phyloP scores from a whole-genome alignment of 2,329 filamentous ascomycete genomes.

The Calonectria pseudoturangicola region DNA sequence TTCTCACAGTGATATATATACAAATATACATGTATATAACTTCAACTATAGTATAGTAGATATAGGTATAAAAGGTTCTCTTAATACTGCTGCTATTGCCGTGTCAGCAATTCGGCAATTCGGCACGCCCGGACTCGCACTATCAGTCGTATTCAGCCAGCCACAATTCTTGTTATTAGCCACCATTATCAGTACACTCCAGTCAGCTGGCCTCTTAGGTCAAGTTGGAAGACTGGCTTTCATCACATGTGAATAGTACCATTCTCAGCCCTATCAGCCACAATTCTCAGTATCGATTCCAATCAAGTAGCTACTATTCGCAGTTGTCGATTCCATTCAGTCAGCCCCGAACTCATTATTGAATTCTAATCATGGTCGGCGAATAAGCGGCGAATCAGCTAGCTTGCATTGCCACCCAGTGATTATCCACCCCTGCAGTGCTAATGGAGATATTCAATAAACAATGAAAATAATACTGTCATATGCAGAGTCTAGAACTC shows the following conservation, averaged over 20 bases:
- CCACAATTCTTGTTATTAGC: not conserved
- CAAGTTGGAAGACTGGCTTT: too few relatives aligned
- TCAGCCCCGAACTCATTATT: not conserved
- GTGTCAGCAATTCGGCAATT: not conserved
- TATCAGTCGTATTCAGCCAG: not conserved
- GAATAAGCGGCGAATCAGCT: not conserved
- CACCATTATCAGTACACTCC: not conserved
- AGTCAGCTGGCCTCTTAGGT: not conserved
- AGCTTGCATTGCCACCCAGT: not conserved
- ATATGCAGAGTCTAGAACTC: slow-evolving; percentile 9
- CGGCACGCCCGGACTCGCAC: not conserved
- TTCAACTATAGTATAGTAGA: not conserved
- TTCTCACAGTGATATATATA: not conserved
- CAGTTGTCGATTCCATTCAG: too few relatives aligned
- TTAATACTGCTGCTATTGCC: not conserved
- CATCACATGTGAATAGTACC: too few relatives aligned
- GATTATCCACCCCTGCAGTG: not conserved
- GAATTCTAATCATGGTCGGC: not conserved
- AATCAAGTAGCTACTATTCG: not conserved
- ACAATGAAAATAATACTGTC: not conserved
- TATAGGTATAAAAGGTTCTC: not conserved
- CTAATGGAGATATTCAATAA: not conserved
- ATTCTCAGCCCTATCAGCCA: not conserved
- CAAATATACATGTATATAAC: not conserved
- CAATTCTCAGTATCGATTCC: not conserved